A percentile compares a stretch with the other conserved stretches of the same genome.
Conservation (phyloP, 345 rosid species). For the Punica granatum region DNA sequence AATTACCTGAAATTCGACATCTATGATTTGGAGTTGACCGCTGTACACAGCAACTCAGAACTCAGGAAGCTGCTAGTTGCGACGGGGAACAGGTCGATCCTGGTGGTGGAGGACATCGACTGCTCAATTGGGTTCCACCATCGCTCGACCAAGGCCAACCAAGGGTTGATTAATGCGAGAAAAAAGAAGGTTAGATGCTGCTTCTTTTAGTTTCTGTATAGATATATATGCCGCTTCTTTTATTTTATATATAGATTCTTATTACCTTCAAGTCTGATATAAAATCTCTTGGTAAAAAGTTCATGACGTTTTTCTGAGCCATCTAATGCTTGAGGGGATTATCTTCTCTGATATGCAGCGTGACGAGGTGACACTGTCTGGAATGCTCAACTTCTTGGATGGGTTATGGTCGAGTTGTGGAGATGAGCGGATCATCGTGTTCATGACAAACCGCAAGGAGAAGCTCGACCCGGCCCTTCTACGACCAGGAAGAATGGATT, state of each 20-base stretch:
- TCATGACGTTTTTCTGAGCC: too few species aligned
- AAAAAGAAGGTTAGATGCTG: constrained; percentile 12
- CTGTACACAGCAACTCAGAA: constrained; percentile 30
- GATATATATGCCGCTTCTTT: too few species aligned
- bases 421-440: constrained; percentile 38
- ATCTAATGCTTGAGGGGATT: too few species aligned
- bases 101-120: constrained; percentile 67
- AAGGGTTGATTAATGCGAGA: constrained; percentile 6
- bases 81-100: constrained; percentile 56
- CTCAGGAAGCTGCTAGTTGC: constrained; percentile 45
- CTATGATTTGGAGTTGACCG: constrained; percentile 52
- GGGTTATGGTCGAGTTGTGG: constrained; percentile 49
- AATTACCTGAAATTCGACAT: constrained; percentile 65
- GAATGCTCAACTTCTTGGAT: constrained; percentile 39
- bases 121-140: constrained; percentile 42
- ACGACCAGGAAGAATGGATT: constrained; percentile 51
- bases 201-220: too few species aligned
- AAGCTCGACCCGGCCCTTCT: constrained; percentile 38
- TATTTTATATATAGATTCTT: too few species aligned
- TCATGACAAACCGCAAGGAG: constrained; percentile 41
- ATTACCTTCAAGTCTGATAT: too few species aligned
- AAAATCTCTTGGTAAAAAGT: too few species aligned
- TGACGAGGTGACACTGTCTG: constrained; percentile 31
- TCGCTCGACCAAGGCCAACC: constrained; percentile 14
- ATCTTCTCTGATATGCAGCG: too few species aligned